Percentiles rank a stretch among this genome's conserved stretches.
Conservation (phyloP, 1,284 basidiomycete species). For the Papiliotrema fonsecae region DNA sequence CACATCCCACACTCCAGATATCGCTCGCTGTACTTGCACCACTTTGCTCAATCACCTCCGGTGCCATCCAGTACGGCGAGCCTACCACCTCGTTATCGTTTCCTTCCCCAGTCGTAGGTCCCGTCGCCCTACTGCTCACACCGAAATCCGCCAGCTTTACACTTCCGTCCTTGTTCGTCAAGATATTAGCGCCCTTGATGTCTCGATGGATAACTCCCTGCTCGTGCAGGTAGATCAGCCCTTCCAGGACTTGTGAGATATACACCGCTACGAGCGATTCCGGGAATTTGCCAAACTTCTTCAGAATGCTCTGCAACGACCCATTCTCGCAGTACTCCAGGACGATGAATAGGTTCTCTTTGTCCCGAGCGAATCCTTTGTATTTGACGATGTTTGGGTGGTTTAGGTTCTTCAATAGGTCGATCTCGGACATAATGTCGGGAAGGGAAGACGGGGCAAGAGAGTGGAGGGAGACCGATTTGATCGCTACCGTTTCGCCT, state of each 20-base stretch:
- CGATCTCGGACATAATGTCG: slow-evolving; percentile 96
- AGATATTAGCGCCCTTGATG: slow-evolving; percentile 95
- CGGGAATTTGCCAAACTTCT: slow-evolving; percentile 96
- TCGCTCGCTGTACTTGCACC: slow-evolving; percentile 96
- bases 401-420: slow-evolving; percentile 93
- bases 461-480: slow-evolving; percentile 87
- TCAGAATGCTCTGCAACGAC: slow-evolving; percentile 88
- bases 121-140: slow-evolving; percentile 61
- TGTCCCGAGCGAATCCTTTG: slow-evolving; percentile 90
- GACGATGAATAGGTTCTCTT: slow-evolving; percentile 91
- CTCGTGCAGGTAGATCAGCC: slow-evolving; percentile 89
- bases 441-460: slow-evolving; percentile 88
- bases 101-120: background rate
- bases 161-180: slow-evolving; percentile 97
- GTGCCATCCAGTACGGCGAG: slow-evolving; percentile 99
- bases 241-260: slow-evolving; percentile 84
- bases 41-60: slow-evolving; percentile 94
- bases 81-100: slow-evolving; percentile 86
- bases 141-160: slow-evolving; percentile 95
- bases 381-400: slow-evolving; percentile 95
- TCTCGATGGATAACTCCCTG: slow-evolving; percentile 98
- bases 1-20: slow-evolving; percentile 95
- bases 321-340: slow-evolving; percentile 98
- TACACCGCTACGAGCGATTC: slow-evolving; percentile 94
- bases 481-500: slow-evolving; percentile 92